Conservation (phyloP, 495 filamentous ascomycete genomes). For the Chaetomium tenue region DNA sequence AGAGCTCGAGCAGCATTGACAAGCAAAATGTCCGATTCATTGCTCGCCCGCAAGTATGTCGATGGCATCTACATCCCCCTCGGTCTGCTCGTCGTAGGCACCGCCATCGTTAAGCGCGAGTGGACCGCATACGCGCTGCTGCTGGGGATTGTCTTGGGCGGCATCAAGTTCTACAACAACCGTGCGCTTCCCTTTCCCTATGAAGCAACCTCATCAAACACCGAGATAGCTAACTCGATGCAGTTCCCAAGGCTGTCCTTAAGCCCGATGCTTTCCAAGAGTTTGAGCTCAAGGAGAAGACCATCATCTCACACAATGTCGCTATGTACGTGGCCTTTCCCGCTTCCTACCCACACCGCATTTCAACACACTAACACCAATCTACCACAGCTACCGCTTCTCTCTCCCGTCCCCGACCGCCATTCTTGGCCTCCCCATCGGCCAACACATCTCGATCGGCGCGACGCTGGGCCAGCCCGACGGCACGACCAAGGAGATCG, state of each 20-base stretch:
- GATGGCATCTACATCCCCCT: slow-evolving; percentile 82
- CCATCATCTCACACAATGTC: slow-evolving; percentile 91
- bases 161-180: slow-evolving; percentile 60
- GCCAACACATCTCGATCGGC: slow-evolving; percentile 95
- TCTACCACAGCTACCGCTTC: slow-evolving; percentile 73
- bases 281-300: slow-evolving; percentile 88
- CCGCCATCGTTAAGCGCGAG: slow-evolving; percentile 72
- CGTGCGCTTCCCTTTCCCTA: slow-evolving; percentile 42
- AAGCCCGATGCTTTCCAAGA: slow-evolving; percentile 85
- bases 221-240: slow-evolving; percentile 18
- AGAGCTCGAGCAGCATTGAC: background rate
- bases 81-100: slow-evolving; percentile 73
- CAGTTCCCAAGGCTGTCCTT: slow-evolving; percentile 75
- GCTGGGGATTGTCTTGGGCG: slow-evolving; percentile 58
- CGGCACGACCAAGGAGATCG: slow-evolving; percentile 77
- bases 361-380: background rate
- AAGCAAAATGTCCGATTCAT: slow-evolving; percentile 32
- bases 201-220: background rate
- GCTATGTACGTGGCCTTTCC: slow-evolving; percentile 62
- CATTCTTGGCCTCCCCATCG: slow-evolving; percentile 94
- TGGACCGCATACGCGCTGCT: slow-evolving; percentile 71
- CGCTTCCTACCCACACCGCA: background rate
- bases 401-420: slow-evolving; percentile 68
- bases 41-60: slow-evolving; percentile 49
- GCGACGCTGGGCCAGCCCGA: slow-evolving; percentile 64